These are phyloP conservation scores for Penicillium vulpinum DNA, from an alignment of 2,329 filamentous ascomycete genomes.

Conservation along the genomic window DNA sequence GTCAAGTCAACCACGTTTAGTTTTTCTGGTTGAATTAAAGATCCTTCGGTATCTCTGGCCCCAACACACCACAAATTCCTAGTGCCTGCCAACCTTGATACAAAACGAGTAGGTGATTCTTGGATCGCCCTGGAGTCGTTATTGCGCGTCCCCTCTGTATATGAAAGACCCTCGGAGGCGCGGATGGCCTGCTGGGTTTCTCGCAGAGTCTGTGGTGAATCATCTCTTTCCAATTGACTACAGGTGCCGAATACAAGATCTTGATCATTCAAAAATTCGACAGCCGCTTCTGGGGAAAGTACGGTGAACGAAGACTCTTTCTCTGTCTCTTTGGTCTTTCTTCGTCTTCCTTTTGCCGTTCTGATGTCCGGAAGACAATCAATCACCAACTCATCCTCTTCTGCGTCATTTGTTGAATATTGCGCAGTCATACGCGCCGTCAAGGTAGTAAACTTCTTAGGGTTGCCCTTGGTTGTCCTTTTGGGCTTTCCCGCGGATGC, in stretches of 20 bases:
- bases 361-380: conserved; percentile 9
- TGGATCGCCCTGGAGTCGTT: not conserved
- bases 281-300: conserved; percentile 68
- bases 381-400: conserved; percentile 12
- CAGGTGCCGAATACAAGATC: conserved; percentile 84
- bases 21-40: conserved; percentile 63
- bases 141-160: conserved; percentile 1
- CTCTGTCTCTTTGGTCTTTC: conserved; percentile 26
- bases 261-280: conserved; percentile 66
- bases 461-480: conserved; percentile 51
- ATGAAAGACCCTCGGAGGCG: conserved; percentile 31
- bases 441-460: conserved; percentile 74
- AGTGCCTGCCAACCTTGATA: conserved; percentile 29
- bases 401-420: conserved; percentile 52
- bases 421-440: conserved; percentile 74
- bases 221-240: conserved; percentile 74
- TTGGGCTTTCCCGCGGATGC: conserved; percentile 13
- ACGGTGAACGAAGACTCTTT: conserved; percentile 55
- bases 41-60: conserved; percentile 65
- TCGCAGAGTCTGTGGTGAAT: conserved; percentile 61
- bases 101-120: conserved; percentile 11
- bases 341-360: conserved; percentile 24
- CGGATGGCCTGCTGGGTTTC: conserved; percentile 33
- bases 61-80: conserved; percentile 69
- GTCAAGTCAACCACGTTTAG: conserved; percentile 58